Base-by-base conservation (phyloP, 1,139 yeast genomes). In the Entelexis paramagnoliae region DNA sequence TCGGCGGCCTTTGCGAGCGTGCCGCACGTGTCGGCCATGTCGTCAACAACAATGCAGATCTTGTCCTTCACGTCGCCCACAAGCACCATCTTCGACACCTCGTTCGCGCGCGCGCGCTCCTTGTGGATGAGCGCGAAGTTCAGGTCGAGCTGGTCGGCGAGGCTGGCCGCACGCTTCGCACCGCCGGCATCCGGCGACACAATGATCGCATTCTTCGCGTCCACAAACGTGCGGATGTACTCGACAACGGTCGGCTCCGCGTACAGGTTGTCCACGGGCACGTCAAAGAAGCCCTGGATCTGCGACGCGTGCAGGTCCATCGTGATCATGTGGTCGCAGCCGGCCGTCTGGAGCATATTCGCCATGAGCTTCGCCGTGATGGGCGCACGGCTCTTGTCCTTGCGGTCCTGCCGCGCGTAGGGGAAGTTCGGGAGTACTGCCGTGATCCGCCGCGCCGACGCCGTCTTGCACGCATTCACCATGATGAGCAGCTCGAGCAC, bases 231-330 rank as follows among this genome's bases (percentile, higher is more conserved):
- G 58, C 78, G 77, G 56, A 91, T 88, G 66, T 87, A 89, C 62
- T 89, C 75, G 53, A 89, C 83, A 30, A 87, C 95, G 60, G 86
- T 80, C 53, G 97, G 97, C 68, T 89, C 97, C 33, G 96, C 96
- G 64, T 88, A 89, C 63, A 91, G 72, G 68, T 91, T 91, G 70
- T 91, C 98, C 24, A 89, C 97, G 0, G 97, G 97, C 14, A 86
- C 87, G 61, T 85, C 85, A 63, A 91, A 91, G 66, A 91, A 91
- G n/a, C 98, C 98, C 71, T 91, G 98, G 63, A 91, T 91, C 68
- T 91, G 98, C n/a, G 95, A 83, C n/a, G 97, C 97, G 64, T 91
- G 98, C 62, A 91, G 73, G 66, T 91, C 98, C 96, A 91, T 85
- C 38, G 97, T 89, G 61, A 91, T 89, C 41, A 91, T 94, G 68